Base-by-base conservation (phyloP, 1,284 basidiomycete genomes). In the Singerocomus rubriflavus region DNA sequence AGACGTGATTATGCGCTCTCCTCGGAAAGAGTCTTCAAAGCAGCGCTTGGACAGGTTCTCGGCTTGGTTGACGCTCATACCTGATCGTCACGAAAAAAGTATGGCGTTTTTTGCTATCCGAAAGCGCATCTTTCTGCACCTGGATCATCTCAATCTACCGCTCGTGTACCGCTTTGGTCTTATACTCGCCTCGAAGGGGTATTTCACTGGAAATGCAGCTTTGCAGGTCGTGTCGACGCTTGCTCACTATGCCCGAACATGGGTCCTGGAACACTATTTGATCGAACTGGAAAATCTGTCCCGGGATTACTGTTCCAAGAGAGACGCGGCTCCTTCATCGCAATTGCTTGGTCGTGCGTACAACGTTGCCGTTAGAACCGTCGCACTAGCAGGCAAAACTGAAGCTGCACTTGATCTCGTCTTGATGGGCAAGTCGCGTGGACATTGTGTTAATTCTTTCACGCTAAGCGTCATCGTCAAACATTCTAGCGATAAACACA, bases 101-200 rank as follows among this genome's bases (percentile, higher is more conserved):
- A 44, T 46, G 27, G 39, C 64, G 7, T 69, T 69, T 50, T 42
- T 49, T 30, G 51, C 52, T 14, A 61, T 66, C 25, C 63, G 59
- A 3, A 48, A 55, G 25, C 51, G 48, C n/a, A 47, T 70, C 13
- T 66, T 66, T 41, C 50, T 54, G 31, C 46, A 53, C 30, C 59
- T 59, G 54, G 62, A 64, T 8, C 55, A 65, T 44, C 63, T 70
- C 47, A 58, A 68, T 16, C 49, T 70, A 21, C 6, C 46, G 3
- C 47, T 69, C 14, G 46, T 66, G 9, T 51, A 67, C 16, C 52
- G 46, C 6, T 66, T 66, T 33, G 65, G 68, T 38, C 40, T 65
- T 17, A 37, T 57, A 0, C 55, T 68, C 14, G 66, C 64, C 3
- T 49, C 55, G 12, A 69, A 66, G 42, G 68, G 65, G 0, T 68